Percentiles rank a stretch among this genome's conserved stretches.
phyloP scores from a whole-genome alignment of 179 eudicot genomes.

The Corrigiola litoralis region DNA sequence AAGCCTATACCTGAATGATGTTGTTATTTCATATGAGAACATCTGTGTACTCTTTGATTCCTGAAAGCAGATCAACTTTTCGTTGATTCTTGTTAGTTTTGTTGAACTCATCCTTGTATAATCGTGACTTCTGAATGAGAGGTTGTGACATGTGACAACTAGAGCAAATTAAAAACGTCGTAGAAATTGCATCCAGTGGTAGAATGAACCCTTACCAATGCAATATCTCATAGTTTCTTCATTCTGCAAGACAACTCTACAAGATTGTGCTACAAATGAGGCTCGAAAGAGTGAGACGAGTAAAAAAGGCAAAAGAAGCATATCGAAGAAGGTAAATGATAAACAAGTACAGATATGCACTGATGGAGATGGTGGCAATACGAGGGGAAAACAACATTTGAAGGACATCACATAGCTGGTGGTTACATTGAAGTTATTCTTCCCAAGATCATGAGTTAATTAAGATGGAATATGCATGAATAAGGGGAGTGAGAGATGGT shows the following conservation, averaged over 20 bases:
- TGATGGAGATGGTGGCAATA: slow-evolving; percentile 28
- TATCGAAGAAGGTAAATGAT: slow-evolving; percentile 16
- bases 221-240: too few relatives aligned
- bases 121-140: too few relatives aligned
- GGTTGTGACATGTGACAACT: too few relatives aligned
- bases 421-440: slow-evolving; percentile 40
- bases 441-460: slow-evolving; percentile 62
- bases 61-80: neutral
- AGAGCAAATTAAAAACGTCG: too few relatives aligned
- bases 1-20: slow-evolving; percentile 11
- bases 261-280: slow-evolving; percentile 28
- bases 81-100: neutral
- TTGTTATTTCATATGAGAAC: neutral
- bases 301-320: slow-evolving; percentile 20
- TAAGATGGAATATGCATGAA: slow-evolving; percentile 97
- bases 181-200: too few relatives aligned
- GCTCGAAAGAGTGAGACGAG: slow-evolving; percentile 12
- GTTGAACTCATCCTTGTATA: too few relatives aligned
- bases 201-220: neutral
- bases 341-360: slow-evolving; percentile 21
- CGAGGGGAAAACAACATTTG: neutral
- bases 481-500: slow-evolving; percentile 85
- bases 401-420: slow-evolving; percentile 12
- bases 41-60: neutral
- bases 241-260: slow-evolving; percentile 34